phyloP scores from a whole-genome alignment of 768 basidiomycete genomes.

The Pulveroboletus frians region DNA sequence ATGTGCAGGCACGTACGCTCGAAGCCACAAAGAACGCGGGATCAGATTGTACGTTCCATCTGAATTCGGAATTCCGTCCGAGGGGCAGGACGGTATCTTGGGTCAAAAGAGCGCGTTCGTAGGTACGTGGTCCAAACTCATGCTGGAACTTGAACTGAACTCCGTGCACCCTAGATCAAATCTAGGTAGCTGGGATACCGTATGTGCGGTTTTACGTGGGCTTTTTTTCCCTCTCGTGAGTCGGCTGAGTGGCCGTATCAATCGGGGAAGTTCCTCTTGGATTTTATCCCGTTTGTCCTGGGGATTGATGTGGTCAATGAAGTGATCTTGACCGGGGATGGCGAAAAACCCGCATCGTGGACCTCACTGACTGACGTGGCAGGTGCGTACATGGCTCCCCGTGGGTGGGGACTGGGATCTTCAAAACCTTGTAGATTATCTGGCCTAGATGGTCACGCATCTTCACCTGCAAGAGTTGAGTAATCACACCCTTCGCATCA shows the following conservation, averaged over 20 bases:
- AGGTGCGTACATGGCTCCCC: constrained; percentile 1
- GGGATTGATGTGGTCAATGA: constrained; percentile 12
- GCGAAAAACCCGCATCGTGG: constrained; percentile 18
- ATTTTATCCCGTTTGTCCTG: constrained; percentile 24
- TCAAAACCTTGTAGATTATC: constrained; percentile 9
- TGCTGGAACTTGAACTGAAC: background rate
- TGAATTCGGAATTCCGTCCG: constrained; percentile 23
- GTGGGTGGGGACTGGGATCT: background rate
- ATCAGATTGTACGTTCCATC: constrained; percentile 30
- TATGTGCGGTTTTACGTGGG: constrained; percentile 21
- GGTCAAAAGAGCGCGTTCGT: constrained; percentile 17
- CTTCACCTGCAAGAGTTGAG: constrained; percentile 7
- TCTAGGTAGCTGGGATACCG: constrained; percentile 13
- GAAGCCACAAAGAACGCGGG: constrained; percentile 27
- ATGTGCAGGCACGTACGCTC: constrained; percentile 19
- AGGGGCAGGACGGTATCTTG: constrained; percentile 17
- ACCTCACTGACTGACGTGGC: constrained; percentile 23
- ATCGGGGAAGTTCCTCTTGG: constrained; percentile 19
- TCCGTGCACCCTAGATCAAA: constrained; percentile 4
- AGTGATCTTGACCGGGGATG: constrained; percentile 17
- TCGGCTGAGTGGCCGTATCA: constrained; percentile 1
- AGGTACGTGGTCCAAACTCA: background rate
- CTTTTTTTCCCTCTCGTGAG: background rate
- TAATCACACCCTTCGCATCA: constrained; percentile 13
- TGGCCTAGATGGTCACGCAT: constrained; percentile 21